Evolutionary conservation across 73 alveolate species (phyloP).

Genomic region (Stentor roeselii): DNA sequence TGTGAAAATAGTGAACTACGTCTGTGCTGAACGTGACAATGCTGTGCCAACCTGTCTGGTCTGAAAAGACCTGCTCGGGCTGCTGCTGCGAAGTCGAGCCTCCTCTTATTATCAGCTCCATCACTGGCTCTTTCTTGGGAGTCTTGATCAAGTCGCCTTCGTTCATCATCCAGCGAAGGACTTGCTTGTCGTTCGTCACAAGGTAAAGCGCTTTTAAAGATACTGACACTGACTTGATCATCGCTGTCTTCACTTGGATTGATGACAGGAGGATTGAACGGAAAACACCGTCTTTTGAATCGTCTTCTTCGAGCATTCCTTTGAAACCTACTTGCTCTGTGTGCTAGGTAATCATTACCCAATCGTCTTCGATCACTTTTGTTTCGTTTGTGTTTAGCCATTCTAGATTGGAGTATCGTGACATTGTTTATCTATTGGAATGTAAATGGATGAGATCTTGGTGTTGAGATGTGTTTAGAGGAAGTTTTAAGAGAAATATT

Average conservation of each 20-base stretch:
- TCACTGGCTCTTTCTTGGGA: not conserved
- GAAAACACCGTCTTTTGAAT: not conserved
- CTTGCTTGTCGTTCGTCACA: slow-evolving; percentile 9
- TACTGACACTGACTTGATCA: slow-evolving; percentile 13
- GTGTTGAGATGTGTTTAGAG: too few relatives aligned
- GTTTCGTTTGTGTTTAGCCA: slow-evolving; percentile 24
- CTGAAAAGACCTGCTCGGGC: slow-evolving; percentile 18
- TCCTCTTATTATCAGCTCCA: slow-evolving; percentile 12
- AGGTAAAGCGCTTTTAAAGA: slow-evolving; percentile 22
- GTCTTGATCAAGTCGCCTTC: not conserved
- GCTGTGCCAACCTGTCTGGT: slow-evolving; percentile 29
- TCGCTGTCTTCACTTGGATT: slow-evolving; percentile 8
- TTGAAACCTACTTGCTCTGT: slow-evolving; percentile 25
- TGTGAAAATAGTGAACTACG: slow-evolving; percentile 14
- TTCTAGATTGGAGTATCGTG: not conserved
- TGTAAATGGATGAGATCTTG: too few relatives aligned
- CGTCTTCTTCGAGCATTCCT: slow-evolving; percentile 12
- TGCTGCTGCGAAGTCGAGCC: not conserved
- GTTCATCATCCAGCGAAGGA: not conserved
- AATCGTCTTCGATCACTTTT: slow-evolving; percentile 4
- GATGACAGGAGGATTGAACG: not conserved
- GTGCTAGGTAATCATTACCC: slow-evolving; percentile 8
- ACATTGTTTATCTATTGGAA: not conserved
- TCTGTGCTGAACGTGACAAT: not conserved
- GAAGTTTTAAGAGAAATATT: too few relatives aligned